These are phyloP conservation scores for Ilex asprella DNA, from an alignment of 257 asterid genomes.

Conservation along the genomic window DNA sequence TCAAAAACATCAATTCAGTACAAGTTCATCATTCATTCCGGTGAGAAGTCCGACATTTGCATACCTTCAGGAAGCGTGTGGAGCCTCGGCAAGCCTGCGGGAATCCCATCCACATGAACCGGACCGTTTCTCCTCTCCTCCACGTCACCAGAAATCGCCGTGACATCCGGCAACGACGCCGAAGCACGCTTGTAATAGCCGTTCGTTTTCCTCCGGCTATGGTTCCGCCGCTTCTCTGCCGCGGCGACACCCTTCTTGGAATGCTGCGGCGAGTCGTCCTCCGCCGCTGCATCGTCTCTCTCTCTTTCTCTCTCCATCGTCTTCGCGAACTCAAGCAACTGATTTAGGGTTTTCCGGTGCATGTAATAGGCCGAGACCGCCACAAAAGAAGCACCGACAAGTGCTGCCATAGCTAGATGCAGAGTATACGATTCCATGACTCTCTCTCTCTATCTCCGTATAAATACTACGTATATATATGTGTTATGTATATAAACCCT, in stretches of 20 bases:
- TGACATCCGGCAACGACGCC: conserved; percentile 64
- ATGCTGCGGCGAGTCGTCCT: conserved; percentile 35
- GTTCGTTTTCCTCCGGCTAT: conserved; percentile 36
- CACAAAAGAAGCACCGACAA: conserved; percentile 81
- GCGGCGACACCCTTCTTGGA: conserved; percentile 22
- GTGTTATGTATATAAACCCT: conserved; percentile 33
- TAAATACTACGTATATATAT: not conserved
- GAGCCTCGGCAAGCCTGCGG: conserved; percentile 70
- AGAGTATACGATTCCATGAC: conserved; percentile 65
- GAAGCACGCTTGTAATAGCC: conserved; percentile 51
- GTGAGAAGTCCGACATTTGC: conserved; percentile 18
- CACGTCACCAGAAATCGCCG: conserved; percentile 30
- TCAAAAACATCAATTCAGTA: too few species aligned
- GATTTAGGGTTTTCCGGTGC: conserved; percentile 84
- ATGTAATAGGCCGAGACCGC: conserved; percentile 90
- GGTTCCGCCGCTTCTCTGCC: conserved; percentile 28
- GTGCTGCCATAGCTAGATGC: conserved; percentile 92
- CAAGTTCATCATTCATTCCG: too few species aligned
- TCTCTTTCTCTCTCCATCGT: conserved; percentile 56
- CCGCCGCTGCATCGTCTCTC: conserved; percentile 30
- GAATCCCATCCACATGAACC: conserved; percentile 53
- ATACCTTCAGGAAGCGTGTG: conserved; percentile 72
- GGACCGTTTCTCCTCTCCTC: conserved; percentile 55
- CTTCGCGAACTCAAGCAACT: conserved; percentile 71
- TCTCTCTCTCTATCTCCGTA: not conserved